Percentiles rank a stretch among this genome's conserved stretches.
Evolutionary conservation across 2,329 filamentous ascomycete genomes (phyloP).

Genomic region (Aspergillus eucalypticola): DNA sequence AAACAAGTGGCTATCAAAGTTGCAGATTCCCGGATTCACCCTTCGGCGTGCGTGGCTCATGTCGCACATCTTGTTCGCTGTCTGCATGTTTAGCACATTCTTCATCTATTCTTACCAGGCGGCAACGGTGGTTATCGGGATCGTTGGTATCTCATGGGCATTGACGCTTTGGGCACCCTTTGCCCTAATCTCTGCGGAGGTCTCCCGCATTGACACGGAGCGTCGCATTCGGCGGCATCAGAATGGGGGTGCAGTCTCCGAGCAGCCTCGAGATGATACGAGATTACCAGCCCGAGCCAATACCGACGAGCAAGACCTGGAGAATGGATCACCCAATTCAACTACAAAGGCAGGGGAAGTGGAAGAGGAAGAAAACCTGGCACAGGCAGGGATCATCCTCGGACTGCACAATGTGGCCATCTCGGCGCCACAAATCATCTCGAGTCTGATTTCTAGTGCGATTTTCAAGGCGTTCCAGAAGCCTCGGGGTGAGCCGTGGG

Average conservation of each 20-base stretch:
- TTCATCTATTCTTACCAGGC: conserved; percentile 69
- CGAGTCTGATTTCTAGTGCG: conserved; percentile 77
- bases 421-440: conserved; percentile 85
- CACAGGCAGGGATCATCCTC: conserved; percentile 85
- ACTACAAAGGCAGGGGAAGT: conserved; percentile 24
- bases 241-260: conserved; percentile 31
- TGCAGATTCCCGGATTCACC: conserved; percentile 80
- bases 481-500: conserved; percentile 77
- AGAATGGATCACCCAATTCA: conserved; percentile 28
- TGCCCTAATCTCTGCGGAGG: conserved; percentile 90
- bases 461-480: conserved; percentile 88
- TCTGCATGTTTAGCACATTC: conserved; percentile 80
- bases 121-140: conserved; percentile 74
- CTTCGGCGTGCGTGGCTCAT: conserved; percentile 85
- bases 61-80: conserved; percentile 79
- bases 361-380: conserved; percentile 54
- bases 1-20: conserved; percentile 53
- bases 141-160: conserved; percentile 90
- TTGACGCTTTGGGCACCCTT: conserved; percentile 93
- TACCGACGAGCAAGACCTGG: conserved; percentile 21
- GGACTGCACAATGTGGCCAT: conserved; percentile 96
- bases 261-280: conserved; percentile 10
- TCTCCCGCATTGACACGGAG: conserved; percentile 76
- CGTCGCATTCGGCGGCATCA: conserved; percentile 51
- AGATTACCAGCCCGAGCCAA: neutral